These are phyloP conservation scores for Usnea hakonensis DNA, from an alignment of 495 filamentous ascomycete genomes.

Conservation along the genomic window DNA sequence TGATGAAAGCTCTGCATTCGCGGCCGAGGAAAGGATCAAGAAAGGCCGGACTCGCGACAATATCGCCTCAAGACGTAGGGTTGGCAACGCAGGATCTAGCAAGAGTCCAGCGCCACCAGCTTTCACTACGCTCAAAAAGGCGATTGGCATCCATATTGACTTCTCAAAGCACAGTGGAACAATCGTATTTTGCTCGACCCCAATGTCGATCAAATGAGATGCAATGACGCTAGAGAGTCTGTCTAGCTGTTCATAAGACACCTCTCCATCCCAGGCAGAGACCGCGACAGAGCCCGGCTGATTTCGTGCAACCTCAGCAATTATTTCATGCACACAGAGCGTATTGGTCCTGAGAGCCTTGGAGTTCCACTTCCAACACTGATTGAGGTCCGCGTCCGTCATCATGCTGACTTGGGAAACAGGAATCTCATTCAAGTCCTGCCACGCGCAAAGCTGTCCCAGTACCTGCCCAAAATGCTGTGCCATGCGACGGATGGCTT, in stretches of 20 bases:
- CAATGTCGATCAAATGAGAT: conserved; percentile 26
- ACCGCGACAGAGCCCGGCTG: conserved; percentile 18
- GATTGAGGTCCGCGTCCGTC: neutral
- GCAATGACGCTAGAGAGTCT: conserved; percentile 15
- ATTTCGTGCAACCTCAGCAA: conserved; percentile 11
- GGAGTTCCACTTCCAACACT: neutral
- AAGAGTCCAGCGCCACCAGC: conserved; percentile 41
- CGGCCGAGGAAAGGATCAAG: conserved; percentile 6
- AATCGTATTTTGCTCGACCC: conserved; percentile 27
- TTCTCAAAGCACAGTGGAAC: conserved; percentile 43
- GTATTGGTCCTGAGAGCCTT: neutral
- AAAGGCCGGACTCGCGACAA: neutral
- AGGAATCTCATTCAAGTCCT: too few relatives aligned
- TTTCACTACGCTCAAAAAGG: conserved; percentile 38
- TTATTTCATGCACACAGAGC: conserved; percentile 19
- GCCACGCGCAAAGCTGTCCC: too few relatives aligned
- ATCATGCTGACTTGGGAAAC: too few relatives aligned
- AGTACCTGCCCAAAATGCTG: too few relatives aligned
- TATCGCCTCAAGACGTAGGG: conserved; percentile 39
- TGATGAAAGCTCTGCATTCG: too few relatives aligned
- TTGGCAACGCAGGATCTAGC: too few relatives aligned
- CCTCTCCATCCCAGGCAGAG: conserved; percentile 18
- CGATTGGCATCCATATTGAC: conserved; percentile 33
- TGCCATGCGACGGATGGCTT: too few relatives aligned
- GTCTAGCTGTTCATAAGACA: conserved; percentile 25